Percentiles rank a stretch among this genome's conserved stretches.
These are phyloP conservation scores for Cylindrotheca fusiformis DNA, from an alignment of 108 stramenopile species.

Conservation along the genomic window DNA sequence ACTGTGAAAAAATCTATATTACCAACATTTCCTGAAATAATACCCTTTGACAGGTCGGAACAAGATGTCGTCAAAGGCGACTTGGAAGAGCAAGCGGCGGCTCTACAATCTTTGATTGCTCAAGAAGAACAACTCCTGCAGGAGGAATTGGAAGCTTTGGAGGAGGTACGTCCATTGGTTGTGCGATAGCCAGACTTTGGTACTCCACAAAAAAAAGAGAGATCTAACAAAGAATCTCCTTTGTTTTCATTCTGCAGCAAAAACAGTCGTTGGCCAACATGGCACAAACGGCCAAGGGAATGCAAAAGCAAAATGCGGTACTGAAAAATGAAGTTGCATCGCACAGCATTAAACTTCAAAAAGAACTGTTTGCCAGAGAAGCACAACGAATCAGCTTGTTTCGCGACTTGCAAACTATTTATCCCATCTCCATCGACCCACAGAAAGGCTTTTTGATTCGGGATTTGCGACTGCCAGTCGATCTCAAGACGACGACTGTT, in stretches of 20 bases:
- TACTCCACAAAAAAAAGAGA: no score
- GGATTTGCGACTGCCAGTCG: conserved; percentile 52
- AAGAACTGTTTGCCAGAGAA: conserved; percentile 20
- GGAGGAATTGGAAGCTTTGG: conserved; percentile 2
- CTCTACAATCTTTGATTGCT: not conserved
- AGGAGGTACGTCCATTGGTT: conserved; percentile 1
- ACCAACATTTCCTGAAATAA: no score
- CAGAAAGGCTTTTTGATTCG: conserved; percentile 31
- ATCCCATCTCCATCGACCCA: conserved; percentile 34
- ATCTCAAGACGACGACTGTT: conserved; percentile 49
- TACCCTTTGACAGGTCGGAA: conserved; percentile 5
- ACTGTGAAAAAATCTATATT: no score
- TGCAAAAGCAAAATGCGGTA: conserved; percentile 10
- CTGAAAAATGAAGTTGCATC: conserved; percentile 11
- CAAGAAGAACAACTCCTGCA: conserved; percentile 11
- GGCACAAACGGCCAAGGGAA: conserved; percentile 9
- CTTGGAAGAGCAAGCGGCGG: conserved; percentile 1
- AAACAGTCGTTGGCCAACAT: not conserved
- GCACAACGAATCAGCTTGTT: conserved; percentile 37
- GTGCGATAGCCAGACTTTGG: no score
- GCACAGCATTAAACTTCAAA: conserved; percentile 2
- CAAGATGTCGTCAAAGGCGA: conserved; percentile 2
- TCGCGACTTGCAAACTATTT: conserved; percentile 40
- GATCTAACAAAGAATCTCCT: not conserved
- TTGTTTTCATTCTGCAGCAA: conserved; percentile 15